Evolutionary conservation across 768 basidiomycete species (phyloP).

Genomic region (Lactarius indigo): DNA sequence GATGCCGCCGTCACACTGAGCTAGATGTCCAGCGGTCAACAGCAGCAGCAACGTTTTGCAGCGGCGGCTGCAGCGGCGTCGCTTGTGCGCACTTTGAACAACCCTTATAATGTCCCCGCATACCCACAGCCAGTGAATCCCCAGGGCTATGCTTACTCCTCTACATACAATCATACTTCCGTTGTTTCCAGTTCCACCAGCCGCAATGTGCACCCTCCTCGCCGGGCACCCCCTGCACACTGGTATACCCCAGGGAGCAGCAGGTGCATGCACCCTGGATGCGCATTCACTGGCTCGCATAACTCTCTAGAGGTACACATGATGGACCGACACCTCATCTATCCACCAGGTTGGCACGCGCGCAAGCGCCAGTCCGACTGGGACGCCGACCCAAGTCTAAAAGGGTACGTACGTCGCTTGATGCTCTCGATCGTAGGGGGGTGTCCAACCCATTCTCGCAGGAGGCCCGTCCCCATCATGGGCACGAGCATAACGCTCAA

Average conservation of each 20-base stretch:
- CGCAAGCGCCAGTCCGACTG: conserved; percentile 55
- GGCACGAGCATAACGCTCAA: conserved; percentile 77
- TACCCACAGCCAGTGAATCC: conserved; percentile 28
- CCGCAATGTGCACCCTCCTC: conserved; percentile 2
- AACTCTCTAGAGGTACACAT: conserved; percentile 75
- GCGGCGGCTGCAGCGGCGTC: conserved; percentile 1
- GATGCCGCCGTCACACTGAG: background rate
- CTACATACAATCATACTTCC: conserved; percentile 28
- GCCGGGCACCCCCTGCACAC: conserved; percentile 8
- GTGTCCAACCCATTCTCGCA: conserved; percentile 29
- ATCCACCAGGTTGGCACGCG: conserved; percentile 68
- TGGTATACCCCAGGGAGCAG: conserved; percentile 64
- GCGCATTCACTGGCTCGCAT: conserved; percentile 62
- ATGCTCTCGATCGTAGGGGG: background rate
- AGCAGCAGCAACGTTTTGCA: background rate
- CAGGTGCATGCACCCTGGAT: conserved; percentile 61
- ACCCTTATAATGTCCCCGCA: conserved; percentile 33
- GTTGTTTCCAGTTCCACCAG: background rate
- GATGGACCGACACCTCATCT: conserved; percentile 90
- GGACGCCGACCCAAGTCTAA: conserved; percentile 81
- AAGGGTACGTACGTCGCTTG: conserved; percentile 48
- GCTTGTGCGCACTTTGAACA: conserved; percentile 28
- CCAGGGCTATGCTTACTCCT: conserved; percentile 35
- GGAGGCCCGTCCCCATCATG: conserved; percentile 69
- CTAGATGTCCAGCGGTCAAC: background rate